Conservation (phyloP, 2,329 filamentous ascomycete genomes). For the Penicillium glabrum region DNA sequence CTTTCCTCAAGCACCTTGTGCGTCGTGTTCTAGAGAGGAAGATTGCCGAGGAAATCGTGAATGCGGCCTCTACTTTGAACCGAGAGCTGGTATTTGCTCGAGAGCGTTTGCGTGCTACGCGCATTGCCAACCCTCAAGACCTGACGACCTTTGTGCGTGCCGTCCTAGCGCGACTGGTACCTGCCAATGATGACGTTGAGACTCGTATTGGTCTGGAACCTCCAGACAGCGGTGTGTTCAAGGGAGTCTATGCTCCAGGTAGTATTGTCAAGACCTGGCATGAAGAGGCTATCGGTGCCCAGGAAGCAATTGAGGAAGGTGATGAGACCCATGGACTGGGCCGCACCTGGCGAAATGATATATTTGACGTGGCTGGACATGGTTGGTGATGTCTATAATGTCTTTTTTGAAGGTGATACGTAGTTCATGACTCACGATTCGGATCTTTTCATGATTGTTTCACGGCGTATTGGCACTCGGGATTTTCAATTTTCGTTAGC, state of each 20-base stretch:
- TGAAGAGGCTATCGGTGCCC: conserved; percentile 69
- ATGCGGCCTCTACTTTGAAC: conserved; percentile 71
- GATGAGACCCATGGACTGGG: conserved; percentile 58
- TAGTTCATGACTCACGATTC: conserved; percentile 1
- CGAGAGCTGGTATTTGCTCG: conserved; percentile 83
- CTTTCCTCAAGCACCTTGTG: conserved; percentile 76
- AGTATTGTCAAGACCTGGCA: conserved; percentile 90
- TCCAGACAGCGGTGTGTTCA: conserved; percentile 67
- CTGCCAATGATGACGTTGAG: conserved; percentile 75
- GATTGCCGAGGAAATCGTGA: conserved; percentile 69
- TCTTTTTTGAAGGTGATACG: not conserved
- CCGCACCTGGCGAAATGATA: conserved; percentile 73
- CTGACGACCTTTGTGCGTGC: conserved; percentile 80
- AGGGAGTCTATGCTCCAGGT: conserved; percentile 81
- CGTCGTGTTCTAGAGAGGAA: conserved; percentile 77
- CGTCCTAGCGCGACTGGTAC: conserved; percentile 71
- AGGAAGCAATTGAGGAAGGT: conserved; percentile 70
- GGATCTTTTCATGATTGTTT: not conserved
- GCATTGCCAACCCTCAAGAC: conserved; percentile 78
- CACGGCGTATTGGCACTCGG: not conserved
- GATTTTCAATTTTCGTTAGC: not conserved
- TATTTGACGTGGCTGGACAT: conserved; percentile 60
- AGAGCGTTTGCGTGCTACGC: conserved; percentile 80
- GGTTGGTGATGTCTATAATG: not conserved
- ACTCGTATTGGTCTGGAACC: conserved; percentile 68